Percentiles rank a stretch among this genome's conserved stretches.
These are phyloP conservation scores for Parachlorella kessleri DNA, from an alignment of 139 green algal genomes.

Conservation along the genomic window DNA sequence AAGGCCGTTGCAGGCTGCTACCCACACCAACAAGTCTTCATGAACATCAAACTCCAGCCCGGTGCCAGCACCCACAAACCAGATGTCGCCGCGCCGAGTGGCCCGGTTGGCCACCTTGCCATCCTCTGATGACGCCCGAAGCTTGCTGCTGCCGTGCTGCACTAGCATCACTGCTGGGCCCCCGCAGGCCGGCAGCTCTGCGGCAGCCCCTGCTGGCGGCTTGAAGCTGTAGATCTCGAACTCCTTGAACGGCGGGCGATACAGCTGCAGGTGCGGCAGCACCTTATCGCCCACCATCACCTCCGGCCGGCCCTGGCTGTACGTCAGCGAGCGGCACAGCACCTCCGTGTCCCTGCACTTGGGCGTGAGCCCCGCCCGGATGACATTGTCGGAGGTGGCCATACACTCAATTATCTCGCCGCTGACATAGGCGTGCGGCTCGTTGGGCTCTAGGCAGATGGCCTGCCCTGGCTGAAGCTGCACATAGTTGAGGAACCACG, in stretches of 20 bases:
- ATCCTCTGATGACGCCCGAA: neutral
- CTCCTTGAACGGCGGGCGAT: conserved; percentile 64
- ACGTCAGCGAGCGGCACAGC: conserved; percentile 92
- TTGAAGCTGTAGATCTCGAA: conserved; percentile 94
- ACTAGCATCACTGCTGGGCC: conserved; percentile 37
- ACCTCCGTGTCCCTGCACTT: conserved; percentile 90
- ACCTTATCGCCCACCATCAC: conserved; percentile 15
- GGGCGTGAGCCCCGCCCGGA: conserved; percentile 94
- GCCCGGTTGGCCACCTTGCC: neutral
- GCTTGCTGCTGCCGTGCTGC: conserved; percentile 10
- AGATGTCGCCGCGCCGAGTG: conserved; percentile 24
- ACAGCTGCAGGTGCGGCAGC: conserved; percentile 3
- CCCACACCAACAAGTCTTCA: conserved; percentile 8
- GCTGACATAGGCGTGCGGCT: conserved; percentile 96
- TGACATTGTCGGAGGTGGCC: conserved; percentile 97
- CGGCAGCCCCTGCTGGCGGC: neutral
- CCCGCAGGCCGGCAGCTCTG: conserved; percentile 9
- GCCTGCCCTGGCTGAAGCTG: conserved; percentile 58
- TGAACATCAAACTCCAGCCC: conserved; percentile 10
- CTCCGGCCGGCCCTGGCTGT: conserved; percentile 60
- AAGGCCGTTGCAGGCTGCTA: conserved; percentile 35
- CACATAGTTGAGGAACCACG: conserved; percentile 95
- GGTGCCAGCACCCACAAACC: conserved; percentile 38
- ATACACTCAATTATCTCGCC: conserved; percentile 93
- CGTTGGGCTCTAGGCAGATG: conserved; percentile 93